phyloP scores from a whole-genome alignment of 2,329 filamentous ascomycete genomes.

The Ramichloridium luteum region DNA sequence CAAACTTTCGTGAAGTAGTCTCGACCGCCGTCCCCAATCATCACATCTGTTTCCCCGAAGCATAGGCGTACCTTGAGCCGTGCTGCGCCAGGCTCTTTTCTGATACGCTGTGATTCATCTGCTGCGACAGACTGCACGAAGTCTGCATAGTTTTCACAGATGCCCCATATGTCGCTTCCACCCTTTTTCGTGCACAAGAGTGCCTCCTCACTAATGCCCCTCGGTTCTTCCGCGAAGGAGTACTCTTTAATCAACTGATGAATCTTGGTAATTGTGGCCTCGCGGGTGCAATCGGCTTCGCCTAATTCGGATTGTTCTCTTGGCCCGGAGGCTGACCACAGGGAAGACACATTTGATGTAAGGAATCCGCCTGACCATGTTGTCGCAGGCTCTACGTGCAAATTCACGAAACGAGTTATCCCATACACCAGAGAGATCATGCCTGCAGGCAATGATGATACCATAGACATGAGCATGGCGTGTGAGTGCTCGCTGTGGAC shows the following conservation, averaged over 20 bases:
- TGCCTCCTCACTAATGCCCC: constrained; percentile 29
- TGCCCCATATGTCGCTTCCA: constrained; percentile 22
- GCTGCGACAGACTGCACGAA: constrained; percentile 13
- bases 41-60: constrained; percentile 30
- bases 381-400: constrained; percentile 19
- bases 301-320: no score
- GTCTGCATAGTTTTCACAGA: constrained; percentile 25
- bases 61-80: constrained; percentile 22
- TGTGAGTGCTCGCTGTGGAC: constrained; percentile 29
- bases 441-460: constrained; percentile 18
- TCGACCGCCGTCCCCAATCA: constrained; percentile 33
- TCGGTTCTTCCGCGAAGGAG: constrained; percentile 21
- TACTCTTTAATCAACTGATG: constrained; percentile 15
- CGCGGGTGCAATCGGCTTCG: no score
- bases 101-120: constrained; percentile 10
- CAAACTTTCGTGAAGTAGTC: constrained; percentile 34
- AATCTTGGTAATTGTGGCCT: no score
- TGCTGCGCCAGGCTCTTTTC: background rate
- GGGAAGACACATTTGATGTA: no score
- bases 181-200: constrained; percentile 27
- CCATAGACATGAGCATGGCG: constrained; percentile 17
- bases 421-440: constrained; percentile 23
- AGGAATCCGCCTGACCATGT: constrained; percentile 22
- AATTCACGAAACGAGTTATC: constrained; percentile 23
- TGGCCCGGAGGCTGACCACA: no score